A percentile compares a stretch with the other conserved stretches of the same genome.
Evolutionary conservation across 176 grass and related monocot species (phyloP).

Genomic region (Oryza officinalis): DNA sequence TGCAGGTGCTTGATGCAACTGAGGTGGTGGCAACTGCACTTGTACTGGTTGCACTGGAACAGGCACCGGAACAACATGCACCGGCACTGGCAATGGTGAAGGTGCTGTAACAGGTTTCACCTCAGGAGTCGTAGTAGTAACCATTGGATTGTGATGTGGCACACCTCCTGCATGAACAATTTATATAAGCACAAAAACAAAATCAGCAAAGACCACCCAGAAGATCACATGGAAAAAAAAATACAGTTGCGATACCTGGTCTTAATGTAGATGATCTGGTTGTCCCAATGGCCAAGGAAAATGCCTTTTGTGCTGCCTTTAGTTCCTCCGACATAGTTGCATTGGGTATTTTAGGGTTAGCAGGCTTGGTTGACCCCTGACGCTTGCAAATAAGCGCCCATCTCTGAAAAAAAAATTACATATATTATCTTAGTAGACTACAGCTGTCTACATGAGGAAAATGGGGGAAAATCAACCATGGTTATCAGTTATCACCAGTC

Average conservation of each 20-base stretch:
- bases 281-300: conserved; percentile 58
- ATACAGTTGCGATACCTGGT: conserved; percentile 47
- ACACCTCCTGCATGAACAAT: conserved; percentile 36
- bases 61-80: conserved; percentile 30
- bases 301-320: conserved; percentile 53
- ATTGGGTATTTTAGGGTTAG: conserved; percentile 39
- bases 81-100: conserved; percentile 14
- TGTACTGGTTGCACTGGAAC: conserved; percentile 26
- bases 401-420: conserved; percentile 64
- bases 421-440: conserved; percentile 10
- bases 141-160: conserved; percentile 33
- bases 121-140: conserved; percentile 29
- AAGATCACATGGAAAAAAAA: neutral
- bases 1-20: conserved; percentile 41
- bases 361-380: conserved; percentile 42
- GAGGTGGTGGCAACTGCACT: conserved; percentile 26
- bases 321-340: conserved; percentile 55
- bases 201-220: neutral
- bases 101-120: conserved; percentile 15
- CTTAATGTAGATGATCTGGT: conserved; percentile 8
- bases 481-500: neutral
- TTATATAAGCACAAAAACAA: conserved; percentile 26
- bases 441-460: neutral
- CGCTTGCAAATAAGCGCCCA: conserved; percentile 72
- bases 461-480: neutral